phyloP scores from a whole-genome alignment of 495 filamentous ascomycete species.

The Penicillium ochrochloron region DNA sequence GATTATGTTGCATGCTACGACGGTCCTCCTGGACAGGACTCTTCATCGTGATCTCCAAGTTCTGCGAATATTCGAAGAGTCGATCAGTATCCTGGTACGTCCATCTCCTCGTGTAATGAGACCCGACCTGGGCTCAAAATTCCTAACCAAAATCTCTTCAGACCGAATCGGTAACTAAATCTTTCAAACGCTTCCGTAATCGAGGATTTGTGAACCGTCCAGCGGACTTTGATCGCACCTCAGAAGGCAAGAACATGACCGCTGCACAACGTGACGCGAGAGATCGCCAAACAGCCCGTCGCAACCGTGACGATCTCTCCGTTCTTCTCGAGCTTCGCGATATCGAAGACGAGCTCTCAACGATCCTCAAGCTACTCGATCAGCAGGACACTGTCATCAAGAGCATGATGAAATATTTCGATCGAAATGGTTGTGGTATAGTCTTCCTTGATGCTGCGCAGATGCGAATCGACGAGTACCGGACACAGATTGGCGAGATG shows the following conservation, averaged over 20 bases:
- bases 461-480: conserved; percentile 59
- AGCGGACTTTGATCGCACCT: conserved; percentile 52
- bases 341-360: conserved; percentile 68
- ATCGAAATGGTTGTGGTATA: conserved; percentile 36
- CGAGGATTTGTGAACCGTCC: conserved; percentile 48
- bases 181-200: conserved; percentile 66
- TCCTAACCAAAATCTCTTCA: conserved; percentile 28
- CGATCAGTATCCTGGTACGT: conserved; percentile 63
- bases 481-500: conserved; percentile 62
- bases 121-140: conserved; percentile 8
- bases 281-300: conserved; percentile 54
- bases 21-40: conserved; percentile 62
- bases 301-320: conserved; percentile 67
- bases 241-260: conserved; percentile 49
- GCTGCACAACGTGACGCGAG: conserved; percentile 50
- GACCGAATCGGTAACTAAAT: conserved; percentile 66
- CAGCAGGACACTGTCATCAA: conserved; percentile 58
- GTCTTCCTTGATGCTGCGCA: conserved; percentile 56
- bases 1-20: conserved; percentile 64
- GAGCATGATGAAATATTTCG: conserved; percentile 52
- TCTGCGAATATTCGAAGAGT: conserved; percentile 70
- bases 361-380: conserved; percentile 60
- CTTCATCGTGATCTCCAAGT: conserved; percentile 65
- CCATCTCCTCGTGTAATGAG: neutral
- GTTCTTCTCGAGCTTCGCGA: conserved; percentile 68